phyloP scores from a whole-genome alignment of 768 basidiomycete species.

The Mycena alexandri region DNA sequence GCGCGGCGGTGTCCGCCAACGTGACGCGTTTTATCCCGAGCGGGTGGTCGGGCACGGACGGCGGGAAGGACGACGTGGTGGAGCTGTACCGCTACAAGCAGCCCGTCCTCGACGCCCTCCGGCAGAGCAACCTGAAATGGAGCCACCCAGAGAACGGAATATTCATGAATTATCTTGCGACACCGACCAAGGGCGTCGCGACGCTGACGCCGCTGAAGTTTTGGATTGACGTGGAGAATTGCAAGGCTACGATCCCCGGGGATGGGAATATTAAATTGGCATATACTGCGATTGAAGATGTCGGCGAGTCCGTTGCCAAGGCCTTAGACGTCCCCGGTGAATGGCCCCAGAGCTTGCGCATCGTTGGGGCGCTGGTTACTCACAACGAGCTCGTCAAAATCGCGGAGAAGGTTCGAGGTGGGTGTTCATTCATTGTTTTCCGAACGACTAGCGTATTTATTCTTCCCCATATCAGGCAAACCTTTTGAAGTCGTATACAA shows the following conservation, averaged over 20 bases:
- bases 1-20: neutral
- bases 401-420: slow-evolving; percentile 13
- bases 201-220: slow-evolving; percentile 15
- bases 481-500: slow-evolving; percentile 6
- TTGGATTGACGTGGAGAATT: slow-evolving; percentile 19
- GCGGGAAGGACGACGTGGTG: slow-evolving; percentile 4
- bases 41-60: slow-evolving; percentile 17
- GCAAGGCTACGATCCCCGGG: slow-evolving; percentile 15
- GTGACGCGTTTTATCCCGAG: slow-evolving; percentile 13
- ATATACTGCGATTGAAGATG: slow-evolving; percentile 13
- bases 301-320: slow-evolving; percentile 13
- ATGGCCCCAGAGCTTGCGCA: slow-evolving; percentile 8
- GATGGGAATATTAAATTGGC: slow-evolving; percentile 7
- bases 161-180: slow-evolving; percentile 22
- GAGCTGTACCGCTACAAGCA: slow-evolving; percentile 18
- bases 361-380: slow-evolving; percentile 3
- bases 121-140: slow-evolving; percentile 6
- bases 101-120: slow-evolving; percentile 11
- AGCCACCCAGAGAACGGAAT: slow-evolving; percentile 7
- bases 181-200: neutral
- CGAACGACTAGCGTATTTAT: no score
- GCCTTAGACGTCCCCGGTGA: neutral
- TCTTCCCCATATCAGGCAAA: neutral
- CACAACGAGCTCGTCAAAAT: slow-evolving; percentile 14
- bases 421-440: neutral